Conservation (phyloP, 176 grass and related monocot genomes). For the Oryza meyeriana region DNA sequence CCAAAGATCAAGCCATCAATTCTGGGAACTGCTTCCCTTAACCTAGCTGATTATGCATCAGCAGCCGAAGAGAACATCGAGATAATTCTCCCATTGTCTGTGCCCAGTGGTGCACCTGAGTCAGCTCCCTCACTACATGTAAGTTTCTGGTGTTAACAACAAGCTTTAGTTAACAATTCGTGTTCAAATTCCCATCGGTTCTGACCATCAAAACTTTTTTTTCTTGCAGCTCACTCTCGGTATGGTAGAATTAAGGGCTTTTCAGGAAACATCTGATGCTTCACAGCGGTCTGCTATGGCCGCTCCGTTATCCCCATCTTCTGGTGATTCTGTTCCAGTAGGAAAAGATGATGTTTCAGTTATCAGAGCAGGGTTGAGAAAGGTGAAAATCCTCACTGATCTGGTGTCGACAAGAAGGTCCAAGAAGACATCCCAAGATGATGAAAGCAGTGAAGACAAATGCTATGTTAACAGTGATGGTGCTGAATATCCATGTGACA, state of each 20-base stretch:
- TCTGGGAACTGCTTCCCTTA: constrained; percentile 64
- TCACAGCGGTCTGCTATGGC: constrained; percentile 38
- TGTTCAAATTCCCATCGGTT: constrained; percentile 8
- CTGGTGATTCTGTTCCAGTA: constrained; percentile 45
- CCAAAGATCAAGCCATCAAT: constrained; percentile 76
- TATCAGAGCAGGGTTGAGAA: constrained; percentile 90
- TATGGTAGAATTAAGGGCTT: constrained; percentile 54
- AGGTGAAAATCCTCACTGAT: constrained; percentile 84
- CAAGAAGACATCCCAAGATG: constrained; percentile 63
- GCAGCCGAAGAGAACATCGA: constrained; percentile 53
- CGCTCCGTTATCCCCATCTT: constrained; percentile 60
- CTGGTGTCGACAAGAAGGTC: constrained; percentile 65
- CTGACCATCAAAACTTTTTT: constrained; percentile 27
- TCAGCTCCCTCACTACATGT: constrained; percentile 61
- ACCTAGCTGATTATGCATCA: constrained; percentile 68
- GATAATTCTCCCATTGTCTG: constrained; percentile 63
- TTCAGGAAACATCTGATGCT: constrained; percentile 43
- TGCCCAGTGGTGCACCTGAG: constrained; percentile 45
- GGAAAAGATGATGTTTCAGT: constrained; percentile 88
- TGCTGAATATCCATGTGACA: constrained; percentile 71
- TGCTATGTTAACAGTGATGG: constrained; percentile 65
- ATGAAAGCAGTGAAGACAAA: constrained; percentile 63
- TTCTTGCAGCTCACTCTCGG: constrained; percentile 53
- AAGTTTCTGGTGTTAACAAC: constrained; percentile 40
- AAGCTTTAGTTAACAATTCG: constrained; percentile 4